Conservation (phyloP, 352 stramenopile species). For the Phytophthora macrochlamydospora region DNA sequence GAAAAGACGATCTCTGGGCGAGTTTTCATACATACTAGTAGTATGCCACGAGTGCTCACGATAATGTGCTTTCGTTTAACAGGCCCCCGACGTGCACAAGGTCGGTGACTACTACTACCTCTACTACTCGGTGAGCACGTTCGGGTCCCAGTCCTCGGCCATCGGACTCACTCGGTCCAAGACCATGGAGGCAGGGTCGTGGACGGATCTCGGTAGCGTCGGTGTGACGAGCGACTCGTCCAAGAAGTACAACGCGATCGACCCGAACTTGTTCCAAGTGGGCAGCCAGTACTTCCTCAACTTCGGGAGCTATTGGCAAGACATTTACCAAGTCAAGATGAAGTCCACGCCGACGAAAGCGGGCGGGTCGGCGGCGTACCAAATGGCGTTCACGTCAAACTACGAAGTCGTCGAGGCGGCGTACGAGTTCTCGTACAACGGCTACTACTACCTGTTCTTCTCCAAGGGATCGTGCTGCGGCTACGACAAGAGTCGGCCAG, state of each 20-base stretch:
- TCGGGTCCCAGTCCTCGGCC: constrained; percentile 49
- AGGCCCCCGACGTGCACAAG: constrained; percentile 52
- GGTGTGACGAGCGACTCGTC: constrained; percentile 39
- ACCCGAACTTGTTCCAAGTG: constrained; percentile 47
- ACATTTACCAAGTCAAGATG: constrained; percentile 41
- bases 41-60: not conserved
- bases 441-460: constrained; percentile 4
- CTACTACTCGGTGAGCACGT: constrained; percentile 62
- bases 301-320: constrained; percentile 55
- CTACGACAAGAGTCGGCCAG: not conserved
- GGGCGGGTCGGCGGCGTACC: not conserved
- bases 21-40: not conserved
- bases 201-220: constrained; percentile 37
- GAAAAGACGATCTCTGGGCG: constrained; percentile 48
- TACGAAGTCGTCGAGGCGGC: not conserved
- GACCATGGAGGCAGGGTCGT: constrained; percentile 51
- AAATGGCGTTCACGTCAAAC: constrained; percentile 1
- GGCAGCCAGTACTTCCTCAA: constrained; percentile 47
- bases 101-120: constrained; percentile 59
- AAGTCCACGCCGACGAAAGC: constrained; percentile 17
- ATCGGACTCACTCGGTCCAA: constrained; percentile 48
- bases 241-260: constrained; percentile 64
- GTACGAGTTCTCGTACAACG: not conserved
- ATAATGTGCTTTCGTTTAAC: not conserved
- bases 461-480: not conserved